A percentile compares a stretch with the other conserved stretches of the same genome.
Evolutionary conservation across 2,329 filamentous ascomycete species (phyloP).

Genomic region (Colletotrichum trifolii): DNA sequence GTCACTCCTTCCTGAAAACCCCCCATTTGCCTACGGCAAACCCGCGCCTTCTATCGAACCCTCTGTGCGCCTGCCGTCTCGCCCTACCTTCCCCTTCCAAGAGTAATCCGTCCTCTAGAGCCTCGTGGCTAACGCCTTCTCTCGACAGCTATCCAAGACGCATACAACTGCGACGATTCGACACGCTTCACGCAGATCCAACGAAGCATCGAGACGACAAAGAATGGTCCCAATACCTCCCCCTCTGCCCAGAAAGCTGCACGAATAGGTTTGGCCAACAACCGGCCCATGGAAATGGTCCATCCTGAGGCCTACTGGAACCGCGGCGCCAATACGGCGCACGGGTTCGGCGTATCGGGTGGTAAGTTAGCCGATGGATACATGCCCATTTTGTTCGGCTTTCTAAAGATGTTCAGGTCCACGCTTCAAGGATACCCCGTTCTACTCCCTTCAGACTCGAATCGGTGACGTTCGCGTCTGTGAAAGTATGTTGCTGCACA

Average conservation of each 20-base stretch:
- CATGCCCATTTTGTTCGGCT: background rate
- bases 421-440: conserved; percentile 79
- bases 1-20: conserved; percentile 14
- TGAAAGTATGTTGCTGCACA: conserved; percentile 68
- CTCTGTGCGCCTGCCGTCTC: too few species aligned
- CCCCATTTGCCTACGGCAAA: too few species aligned
- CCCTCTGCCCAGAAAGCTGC: conserved; percentile 16
- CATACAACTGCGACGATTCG: conserved; percentile 49
- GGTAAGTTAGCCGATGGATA: conserved; percentile 1
- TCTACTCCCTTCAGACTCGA: conserved; percentile 77
- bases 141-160: conserved; percentile 55
- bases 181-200: conserved; percentile 56
- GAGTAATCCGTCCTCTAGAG: background rate
- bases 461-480: conserved; percentile 75
- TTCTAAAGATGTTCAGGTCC: conserved; percentile 21
- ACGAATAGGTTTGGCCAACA: conserved; percentile 19
- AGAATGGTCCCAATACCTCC: conserved; percentile 22
- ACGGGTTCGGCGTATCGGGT: conserved; percentile 14
- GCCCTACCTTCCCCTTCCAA: too few species aligned
- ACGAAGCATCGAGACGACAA: conserved; percentile 50
- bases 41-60: too few species aligned
- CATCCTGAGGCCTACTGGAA: background rate
- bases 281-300: too few species aligned
- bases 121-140: conserved; percentile 18
- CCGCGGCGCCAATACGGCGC: conserved; percentile 13